A percentile compares a stretch with the other conserved stretches of the same genome.
Conservation (phyloP, 208 protist species). For the Crithidia expoeki region DNA sequence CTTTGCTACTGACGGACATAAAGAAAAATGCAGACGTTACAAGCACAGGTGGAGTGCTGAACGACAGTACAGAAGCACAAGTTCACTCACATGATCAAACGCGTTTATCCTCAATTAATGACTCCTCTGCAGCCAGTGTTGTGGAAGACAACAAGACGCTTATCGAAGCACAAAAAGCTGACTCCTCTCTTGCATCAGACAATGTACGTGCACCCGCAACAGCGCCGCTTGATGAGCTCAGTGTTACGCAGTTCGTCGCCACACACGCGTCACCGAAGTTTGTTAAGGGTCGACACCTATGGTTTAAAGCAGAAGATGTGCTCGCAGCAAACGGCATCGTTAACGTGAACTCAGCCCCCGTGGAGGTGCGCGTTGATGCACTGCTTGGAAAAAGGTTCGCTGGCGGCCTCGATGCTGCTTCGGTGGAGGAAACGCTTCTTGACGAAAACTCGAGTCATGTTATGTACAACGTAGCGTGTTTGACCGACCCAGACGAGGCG, state of each 20-base stretch:
- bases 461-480: conserved; percentile 70
- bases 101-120: too few relatives aligned
- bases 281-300: conserved; percentile 36
- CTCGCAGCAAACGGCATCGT: conserved; percentile 61
- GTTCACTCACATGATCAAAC: too few relatives aligned
- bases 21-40: background rate
- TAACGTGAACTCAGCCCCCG: conserved; percentile 77
- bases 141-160: too few relatives aligned
- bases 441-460: too few relatives aligned
- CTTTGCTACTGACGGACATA: background rate
- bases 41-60: background rate
- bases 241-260: conserved; percentile 15
- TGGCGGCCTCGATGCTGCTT: background rate
- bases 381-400: background rate
- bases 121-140: too few relatives aligned
- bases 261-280: conserved; percentile 21
- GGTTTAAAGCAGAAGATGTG: conserved; percentile 74
- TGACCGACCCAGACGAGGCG: conserved; percentile 53
- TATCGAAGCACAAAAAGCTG: background rate
- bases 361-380: conserved; percentile 35
- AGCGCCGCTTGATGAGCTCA: background rate
- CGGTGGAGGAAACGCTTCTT: background rate
- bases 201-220: background rate
- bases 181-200: background rate
- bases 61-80: background rate